Evolutionary conservation across 129 eudicot species (phyloP).

Genomic region (Helichrysum umbraculigerum): DNA sequence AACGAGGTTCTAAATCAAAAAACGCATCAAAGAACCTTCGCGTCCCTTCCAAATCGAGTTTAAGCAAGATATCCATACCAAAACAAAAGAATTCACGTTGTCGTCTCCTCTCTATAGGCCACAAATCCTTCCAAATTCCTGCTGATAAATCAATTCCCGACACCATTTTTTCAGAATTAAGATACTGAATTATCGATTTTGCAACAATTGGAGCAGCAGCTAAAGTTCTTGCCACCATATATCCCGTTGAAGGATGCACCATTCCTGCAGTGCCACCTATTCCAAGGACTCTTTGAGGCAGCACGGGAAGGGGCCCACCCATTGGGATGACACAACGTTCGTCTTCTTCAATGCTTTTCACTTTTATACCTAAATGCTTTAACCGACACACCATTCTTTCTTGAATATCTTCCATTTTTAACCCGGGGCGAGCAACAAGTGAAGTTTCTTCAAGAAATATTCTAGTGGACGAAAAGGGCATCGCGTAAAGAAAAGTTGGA

Average conservation of each 20-base stretch:
- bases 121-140: slow-evolving; percentile 78
- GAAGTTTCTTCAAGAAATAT: slow-evolving; percentile 98
- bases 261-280: slow-evolving; percentile 99
- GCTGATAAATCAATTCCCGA: slow-evolving; percentile 62
- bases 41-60: slow-evolving; percentile 90
- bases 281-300: slow-evolving; percentile 96
- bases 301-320: slow-evolving; percentile 97
- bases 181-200: slow-evolving; percentile 73
- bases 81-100: slow-evolving; percentile 96
- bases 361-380: slow-evolving; percentile 88
- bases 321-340: slow-evolving; percentile 92
- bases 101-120: slow-evolving; percentile 93
- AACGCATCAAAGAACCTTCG: slow-evolving; percentile 92
- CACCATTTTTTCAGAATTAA: slow-evolving; percentile 48
- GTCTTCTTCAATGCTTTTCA: slow-evolving; percentile 91
- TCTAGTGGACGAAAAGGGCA: slow-evolving; percentile 84
- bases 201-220: slow-evolving; percentile 97
- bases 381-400: slow-evolving; percentile 94
- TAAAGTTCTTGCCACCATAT: slow-evolving; percentile 97
- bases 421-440: slow-evolving; percentile 95
- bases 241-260: slow-evolving; percentile 99
- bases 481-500: slow-evolving; percentile 94
- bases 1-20: slow-evolving; percentile 90
- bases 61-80: slow-evolving; percentile 95
- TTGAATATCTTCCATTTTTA: slow-evolving; percentile 80